Evolutionary conservation across 2,329 filamentous ascomycete genomes (phyloP).

Genomic region (Aspergillus sp.): DNA sequence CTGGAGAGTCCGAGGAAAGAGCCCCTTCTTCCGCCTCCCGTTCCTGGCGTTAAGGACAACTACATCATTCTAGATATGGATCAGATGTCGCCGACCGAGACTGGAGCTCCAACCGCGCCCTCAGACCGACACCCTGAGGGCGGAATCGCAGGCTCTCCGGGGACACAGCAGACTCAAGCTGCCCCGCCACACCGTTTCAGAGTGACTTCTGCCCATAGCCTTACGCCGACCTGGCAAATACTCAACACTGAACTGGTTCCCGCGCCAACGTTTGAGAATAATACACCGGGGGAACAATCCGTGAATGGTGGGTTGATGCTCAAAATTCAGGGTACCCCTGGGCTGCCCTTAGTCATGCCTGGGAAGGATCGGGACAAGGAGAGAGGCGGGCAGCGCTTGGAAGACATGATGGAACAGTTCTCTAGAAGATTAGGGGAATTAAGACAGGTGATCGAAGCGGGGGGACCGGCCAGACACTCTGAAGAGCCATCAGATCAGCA

Average conservation of each 20-base stretch:
- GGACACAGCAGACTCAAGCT: constrained; percentile 11
- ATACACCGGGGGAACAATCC: constrained; percentile 50
- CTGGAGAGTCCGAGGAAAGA: constrained; percentile 17
- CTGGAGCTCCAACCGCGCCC: background rate
- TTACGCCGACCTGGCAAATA: constrained; percentile 72
- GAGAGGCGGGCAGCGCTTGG: constrained; percentile 31
- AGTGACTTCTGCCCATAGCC: constrained; percentile 67
- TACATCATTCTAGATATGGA: constrained; percentile 58
- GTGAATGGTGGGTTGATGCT: constrained; percentile 46
- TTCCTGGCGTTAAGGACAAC: constrained; percentile 51
- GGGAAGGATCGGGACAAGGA: constrained; percentile 23
- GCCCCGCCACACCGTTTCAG: constrained; percentile 40
- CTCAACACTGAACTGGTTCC: constrained; percentile 52
- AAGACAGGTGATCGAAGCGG: constrained; percentile 40
- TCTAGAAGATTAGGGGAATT: constrained; percentile 44
- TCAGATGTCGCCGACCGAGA: constrained; percentile 12
- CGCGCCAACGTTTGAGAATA: constrained; percentile 63
- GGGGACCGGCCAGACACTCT: constrained; percentile 12
- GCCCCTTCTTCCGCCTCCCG: constrained; percentile 45
- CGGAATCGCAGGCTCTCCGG: background rate
- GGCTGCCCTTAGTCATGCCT: constrained; percentile 20
- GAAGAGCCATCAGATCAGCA: background rate
- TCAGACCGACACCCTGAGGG: background rate
- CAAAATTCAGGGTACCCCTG: constrained; percentile 42
- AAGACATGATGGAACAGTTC: constrained; percentile 48